Percentiles rank a stretch among this genome's conserved stretches.
Conservation (phyloP, 2,329 filamentous ascomycete genomes). For the Bipolaris cookei region DNA sequence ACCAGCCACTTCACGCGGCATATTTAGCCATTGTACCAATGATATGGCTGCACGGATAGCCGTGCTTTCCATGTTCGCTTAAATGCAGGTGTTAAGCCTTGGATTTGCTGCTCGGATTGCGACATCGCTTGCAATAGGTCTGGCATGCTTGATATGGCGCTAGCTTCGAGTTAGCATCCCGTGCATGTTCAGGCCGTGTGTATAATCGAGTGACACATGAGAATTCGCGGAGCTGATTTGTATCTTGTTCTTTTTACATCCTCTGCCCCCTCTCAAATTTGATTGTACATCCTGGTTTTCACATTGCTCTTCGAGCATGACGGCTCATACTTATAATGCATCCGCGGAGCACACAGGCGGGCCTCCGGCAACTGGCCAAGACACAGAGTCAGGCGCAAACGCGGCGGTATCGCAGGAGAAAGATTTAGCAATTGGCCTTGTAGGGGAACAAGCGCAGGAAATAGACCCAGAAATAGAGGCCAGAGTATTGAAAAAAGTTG, state of each 20-base stretch:
- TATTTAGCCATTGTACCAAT: slow-evolving; percentile 10
- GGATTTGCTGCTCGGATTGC: background rate
- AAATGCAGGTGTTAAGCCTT: background rate
- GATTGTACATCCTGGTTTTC: background rate
- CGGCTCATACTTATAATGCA: slow-evolving; percentile 21
- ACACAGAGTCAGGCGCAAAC: slow-evolving; percentile 26
- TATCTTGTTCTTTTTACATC: background rate
- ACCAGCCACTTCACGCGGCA: slow-evolving; percentile 7
- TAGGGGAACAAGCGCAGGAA: slow-evolving; percentile 61
- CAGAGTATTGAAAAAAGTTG: slow-evolving; percentile 69
- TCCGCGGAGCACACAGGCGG: slow-evolving; percentile 8
- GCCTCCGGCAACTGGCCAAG: slow-evolving; percentile 15
- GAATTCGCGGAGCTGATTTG: background rate
- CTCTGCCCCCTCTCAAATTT: background rate
- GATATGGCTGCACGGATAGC: background rate
- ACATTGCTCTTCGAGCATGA: slow-evolving; percentile 1
- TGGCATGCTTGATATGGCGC: slow-evolving; percentile 15
- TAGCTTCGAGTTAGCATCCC: slow-evolving; percentile 25
- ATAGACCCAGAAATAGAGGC: slow-evolving; percentile 63
- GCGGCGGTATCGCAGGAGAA: slow-evolving; percentile 49
- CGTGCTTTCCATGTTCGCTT: background rate
- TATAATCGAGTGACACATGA: slow-evolving; percentile 16
- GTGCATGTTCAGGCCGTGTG: slow-evolving; percentile 19
- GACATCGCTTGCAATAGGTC: slow-evolving; percentile 5
- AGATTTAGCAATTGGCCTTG: slow-evolving; percentile 65